These are phyloP conservation scores for Umbelopsis vinacea DNA, from an alignment of 192 early-diverging fungal genomes.

Conservation along the genomic window DNA sequence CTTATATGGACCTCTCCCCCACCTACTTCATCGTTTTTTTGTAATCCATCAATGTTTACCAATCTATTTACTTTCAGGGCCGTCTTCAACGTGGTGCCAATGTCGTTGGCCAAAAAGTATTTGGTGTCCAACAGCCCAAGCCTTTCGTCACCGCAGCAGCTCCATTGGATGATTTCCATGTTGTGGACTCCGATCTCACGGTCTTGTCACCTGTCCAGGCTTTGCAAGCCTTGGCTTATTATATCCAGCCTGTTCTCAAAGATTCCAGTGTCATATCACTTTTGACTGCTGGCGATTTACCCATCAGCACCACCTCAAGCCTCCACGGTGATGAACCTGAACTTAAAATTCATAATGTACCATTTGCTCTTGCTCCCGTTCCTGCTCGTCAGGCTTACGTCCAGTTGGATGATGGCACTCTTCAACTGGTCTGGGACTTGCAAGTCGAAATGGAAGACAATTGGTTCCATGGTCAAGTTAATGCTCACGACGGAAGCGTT, in stretches of 20 bases:
- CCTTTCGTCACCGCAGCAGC: neutral
- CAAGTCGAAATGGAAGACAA: conserved; percentile 78
- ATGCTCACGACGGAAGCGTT: conserved; percentile 63
- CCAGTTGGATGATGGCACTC: conserved; percentile 53
- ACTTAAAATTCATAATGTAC: conserved; percentile 51
- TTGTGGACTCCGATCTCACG: conserved; percentile 14
- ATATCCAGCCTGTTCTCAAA: conserved; percentile 60
- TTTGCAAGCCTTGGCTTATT: conserved; percentile 60
- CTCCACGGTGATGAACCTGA: conserved; percentile 43
- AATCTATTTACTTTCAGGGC: conserved; percentile 20
- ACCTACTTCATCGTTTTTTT: neutral
- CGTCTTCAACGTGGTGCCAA: conserved; percentile 5
- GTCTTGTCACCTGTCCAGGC: conserved; percentile 68
- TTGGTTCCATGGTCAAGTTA: conserved; percentile 79
- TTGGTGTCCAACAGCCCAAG: neutral
- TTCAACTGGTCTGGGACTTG: conserved; percentile 84
- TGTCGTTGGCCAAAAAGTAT: neutral
- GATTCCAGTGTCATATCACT: conserved; percentile 28
- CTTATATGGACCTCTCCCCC: neutral
- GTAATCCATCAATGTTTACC: conserved; percentile 3
- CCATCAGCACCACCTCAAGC: conserved; percentile 37
- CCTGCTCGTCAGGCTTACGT: conserved; percentile 69
- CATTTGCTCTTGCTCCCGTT: conserved; percentile 58
- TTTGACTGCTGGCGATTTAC: conserved; percentile 21
- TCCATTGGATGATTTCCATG: conserved; percentile 8